Conservation (phyloP, 441 rosid genomes). For the Eutrema salsugineum region DNA sequence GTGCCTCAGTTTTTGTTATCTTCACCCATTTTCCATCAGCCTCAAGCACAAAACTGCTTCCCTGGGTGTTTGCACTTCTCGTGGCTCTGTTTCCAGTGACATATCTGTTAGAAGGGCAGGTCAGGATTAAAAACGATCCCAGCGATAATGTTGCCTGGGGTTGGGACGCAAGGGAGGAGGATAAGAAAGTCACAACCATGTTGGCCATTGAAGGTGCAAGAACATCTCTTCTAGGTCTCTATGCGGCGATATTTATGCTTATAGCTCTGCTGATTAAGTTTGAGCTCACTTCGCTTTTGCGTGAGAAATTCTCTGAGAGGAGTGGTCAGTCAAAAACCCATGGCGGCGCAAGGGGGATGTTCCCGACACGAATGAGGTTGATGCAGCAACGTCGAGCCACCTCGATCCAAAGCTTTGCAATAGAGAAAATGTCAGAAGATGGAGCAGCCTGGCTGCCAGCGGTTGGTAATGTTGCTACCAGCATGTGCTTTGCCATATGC, state of each 20-base stretch:
- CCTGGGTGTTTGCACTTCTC: conserved; percentile 97
- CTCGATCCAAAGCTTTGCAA: conserved; percentile 66
- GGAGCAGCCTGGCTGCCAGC: conserved; percentile 99
- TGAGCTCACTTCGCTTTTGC: conserved; percentile 89
- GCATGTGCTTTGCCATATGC: conserved; percentile 96
- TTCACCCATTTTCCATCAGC: conserved; percentile 99
- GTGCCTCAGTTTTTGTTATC: conserved; percentile 83
- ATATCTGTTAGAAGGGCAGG: conserved; percentile 92
- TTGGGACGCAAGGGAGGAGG: conserved; percentile 66
- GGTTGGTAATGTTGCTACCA: conserved; percentile 88
- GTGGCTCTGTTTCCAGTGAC: conserved; percentile 97
- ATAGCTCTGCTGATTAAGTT: conserved; percentile 90
- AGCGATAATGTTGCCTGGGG: conserved; percentile 47
- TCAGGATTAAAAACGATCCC: conserved; percentile 68
- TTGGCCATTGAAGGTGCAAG: conserved; percentile 98
- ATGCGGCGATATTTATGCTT: conserved; percentile 96
- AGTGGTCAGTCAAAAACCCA: conserved; percentile 50
- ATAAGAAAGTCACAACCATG: conserved; percentile 65
- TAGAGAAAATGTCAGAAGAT: conserved; percentile 91
- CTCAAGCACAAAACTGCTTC: conserved; percentile 90
- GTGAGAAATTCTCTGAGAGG: conserved; percentile 79
- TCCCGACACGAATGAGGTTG: conserved; percentile 82
- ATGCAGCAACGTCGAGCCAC: conserved; percentile 91
- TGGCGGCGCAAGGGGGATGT: conserved; percentile 39
- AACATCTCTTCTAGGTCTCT: conserved; percentile 95